A percentile compares a stretch with the other conserved stretches of the same genome.
Conservation (phyloP, 129 eudicot species). For the Flaveria bidentis region DNA sequence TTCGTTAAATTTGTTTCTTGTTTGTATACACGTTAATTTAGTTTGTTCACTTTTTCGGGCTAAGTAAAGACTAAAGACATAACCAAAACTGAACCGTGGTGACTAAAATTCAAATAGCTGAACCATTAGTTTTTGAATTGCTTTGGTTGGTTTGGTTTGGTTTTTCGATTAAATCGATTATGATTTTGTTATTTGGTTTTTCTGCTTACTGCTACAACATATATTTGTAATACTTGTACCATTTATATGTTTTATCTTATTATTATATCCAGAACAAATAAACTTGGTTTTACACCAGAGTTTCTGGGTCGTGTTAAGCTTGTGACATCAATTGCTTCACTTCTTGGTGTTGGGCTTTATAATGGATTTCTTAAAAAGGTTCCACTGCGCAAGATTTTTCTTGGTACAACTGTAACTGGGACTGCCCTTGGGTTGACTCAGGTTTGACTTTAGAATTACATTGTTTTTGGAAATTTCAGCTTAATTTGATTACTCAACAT, state of each 20-base stretch:
- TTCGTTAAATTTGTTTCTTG: too few relatives aligned
- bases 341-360: constrained; percentile 90
- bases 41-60: not conserved
- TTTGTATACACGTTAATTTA: not conserved
- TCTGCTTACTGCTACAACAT: constrained; percentile 11
- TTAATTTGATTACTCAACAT: constrained; percentile 6
- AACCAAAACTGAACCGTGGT: not conserved
- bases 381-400: constrained; percentile 72
- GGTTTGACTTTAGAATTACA: constrained; percentile 42
- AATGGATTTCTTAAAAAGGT: constrained; percentile 85
- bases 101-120: not conserved
- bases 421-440: constrained; percentile 91
- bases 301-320: constrained; percentile 96
- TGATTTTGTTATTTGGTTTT: not conserved
- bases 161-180: not conserved
- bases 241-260: constrained; percentile 12
- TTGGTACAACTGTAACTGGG: constrained; percentile 71
- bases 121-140: not conserved
- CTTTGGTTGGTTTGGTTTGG: not conserved
- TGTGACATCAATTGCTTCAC: constrained; percentile 89
- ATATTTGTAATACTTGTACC: not conserved
- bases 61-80: not conserved
- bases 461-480: not conserved
- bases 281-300: constrained; percentile 92
- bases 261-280: constrained; percentile 66